Percentiles rank a stretch among this genome's conserved stretches.
Evolutionary conservation across 805 yeast species (phyloP).

Genomic region (Torulaspora delbrueckii): DNA sequence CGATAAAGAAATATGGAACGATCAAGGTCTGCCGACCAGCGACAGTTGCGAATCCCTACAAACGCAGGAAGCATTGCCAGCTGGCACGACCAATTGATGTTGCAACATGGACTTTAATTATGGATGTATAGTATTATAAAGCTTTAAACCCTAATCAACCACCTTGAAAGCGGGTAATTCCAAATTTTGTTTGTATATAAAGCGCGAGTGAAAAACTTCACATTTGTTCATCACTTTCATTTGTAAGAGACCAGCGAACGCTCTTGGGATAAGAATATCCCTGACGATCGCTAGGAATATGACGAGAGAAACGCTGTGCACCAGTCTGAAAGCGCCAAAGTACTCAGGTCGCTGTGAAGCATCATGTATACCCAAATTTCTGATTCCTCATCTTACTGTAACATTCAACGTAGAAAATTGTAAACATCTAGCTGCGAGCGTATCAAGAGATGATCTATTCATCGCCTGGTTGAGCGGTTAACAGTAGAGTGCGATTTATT

Average conservation of each 20-base stretch:
- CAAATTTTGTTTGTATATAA: no score
- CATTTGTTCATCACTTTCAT: not conserved
- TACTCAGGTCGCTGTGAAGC: conserved; percentile 37
- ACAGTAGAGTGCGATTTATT: no score
- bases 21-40: conserved; percentile 2
- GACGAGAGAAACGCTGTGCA: conserved; percentile 39
- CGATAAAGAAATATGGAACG: conserved; percentile 9
- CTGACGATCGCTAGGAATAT: conserved; percentile 16
- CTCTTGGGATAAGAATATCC: conserved; percentile 6
- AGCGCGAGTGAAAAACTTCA: no score
- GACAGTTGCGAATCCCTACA: conserved; percentile 5
- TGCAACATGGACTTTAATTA: conserved; percentile 5
- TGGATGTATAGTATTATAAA: not conserved
- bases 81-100: conserved; percentile 5
- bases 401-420: no score
- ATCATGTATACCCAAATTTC: conserved; percentile 39
- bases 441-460: no score
- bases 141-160: not conserved
- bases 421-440: no score
- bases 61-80: not conserved
- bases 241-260: not conserved
- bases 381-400: conserved; percentile 19
- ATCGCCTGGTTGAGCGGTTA: no score
- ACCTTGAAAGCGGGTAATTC: not conserved
- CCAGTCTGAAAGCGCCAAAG: conserved; percentile 34